These are phyloP conservation scores for Phytophthora europaea DNA, from an alignment of 352 stramenopile genomes.

Conservation along the genomic window DNA sequence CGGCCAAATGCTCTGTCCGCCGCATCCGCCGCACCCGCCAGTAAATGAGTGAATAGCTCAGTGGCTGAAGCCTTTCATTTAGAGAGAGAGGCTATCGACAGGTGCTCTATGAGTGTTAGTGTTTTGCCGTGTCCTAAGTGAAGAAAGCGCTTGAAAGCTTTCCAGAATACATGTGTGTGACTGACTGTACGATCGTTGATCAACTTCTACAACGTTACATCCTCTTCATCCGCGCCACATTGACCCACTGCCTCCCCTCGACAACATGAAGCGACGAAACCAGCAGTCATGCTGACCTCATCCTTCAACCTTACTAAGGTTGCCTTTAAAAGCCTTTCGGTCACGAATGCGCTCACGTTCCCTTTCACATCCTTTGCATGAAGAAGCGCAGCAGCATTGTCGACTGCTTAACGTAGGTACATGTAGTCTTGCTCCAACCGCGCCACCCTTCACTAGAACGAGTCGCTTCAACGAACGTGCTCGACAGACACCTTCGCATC, in stretches of 20 bases:
- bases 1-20: slow-evolving; percentile 12
- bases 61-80: slow-evolving; percentile 8
- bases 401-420: slow-evolving; percentile 1
- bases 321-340: neutral
- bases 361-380: slow-evolving; percentile 24
- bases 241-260: neutral
- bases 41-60: slow-evolving; percentile 5
- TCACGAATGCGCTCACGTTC: slow-evolving; percentile 12
- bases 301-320: slow-evolving; percentile 11
- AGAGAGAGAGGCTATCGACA: slow-evolving; percentile 14
- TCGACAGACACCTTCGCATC: slow-evolving; percentile 15
- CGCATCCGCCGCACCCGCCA: slow-evolving; percentile 10
- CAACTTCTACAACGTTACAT: neutral
- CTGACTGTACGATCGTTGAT: neutral
- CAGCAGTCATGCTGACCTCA: slow-evolving; percentile 23
- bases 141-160: slow-evolving; percentile 1
- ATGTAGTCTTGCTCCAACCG: neutral
- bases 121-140: neutral
- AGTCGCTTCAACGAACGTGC: slow-evolving; percentile 10
- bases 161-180: neutral
- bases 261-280: slow-evolving; percentile 20
- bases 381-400: slow-evolving; percentile 22
- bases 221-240: neutral
- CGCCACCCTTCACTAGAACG: neutral
- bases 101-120: slow-evolving; percentile 4